Base-by-base conservation (phyloP, 306 rosid species). In the Chamaecrista fasciculata region DNA sequence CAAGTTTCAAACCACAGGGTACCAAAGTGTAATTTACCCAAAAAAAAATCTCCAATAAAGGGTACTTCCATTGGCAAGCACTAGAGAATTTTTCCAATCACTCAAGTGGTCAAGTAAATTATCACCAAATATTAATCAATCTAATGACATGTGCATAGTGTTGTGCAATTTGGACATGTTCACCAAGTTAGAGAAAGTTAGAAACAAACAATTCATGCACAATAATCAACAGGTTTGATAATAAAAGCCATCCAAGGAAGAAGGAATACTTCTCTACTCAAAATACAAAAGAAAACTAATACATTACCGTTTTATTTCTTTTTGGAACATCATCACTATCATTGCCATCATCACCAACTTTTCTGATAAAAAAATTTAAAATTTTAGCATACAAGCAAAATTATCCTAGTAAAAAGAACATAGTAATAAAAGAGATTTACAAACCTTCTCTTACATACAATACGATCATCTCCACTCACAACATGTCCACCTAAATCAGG, bases 401-500 rank as follows among this genome's bases (percentile, higher is more conserved):
- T 33, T 59, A 2, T 9, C 12, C 44, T 28, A 33, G 15, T 18
- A 33, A 59, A 11, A 16, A 59, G 42, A 19, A 4, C 18, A 11
- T 34, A 33, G 8, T 33, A 19, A 59, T 1, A 10, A 8, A 59
- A 33, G 8, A 29, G 57, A 73, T 51, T 16, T 67, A 72, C 88
- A 48, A 69, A 89, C 97, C 97, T 91, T 72, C 91, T 82, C 79
- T 87, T 91, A 39, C 81, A 31, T 68, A 74, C 74, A 57, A 75
- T 9, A 21, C 70, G 84, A 19, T 86, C 87, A 65, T 89, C 97
- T 59, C 78, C 67, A 56, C 79, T 48, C 65, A 80, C 83, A 51
- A 59, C 90, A 39, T 88, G 83, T 39, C 87, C 86, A 14, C 95
- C 94, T 66, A 89, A 80, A 78, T 91, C 91, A 28, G 96, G 97